Percentiles rank a stretch among this genome's conserved stretches.
Conservation (phyloP, 139 green algal species). For the Chlamydomonas sp. region DNA sequence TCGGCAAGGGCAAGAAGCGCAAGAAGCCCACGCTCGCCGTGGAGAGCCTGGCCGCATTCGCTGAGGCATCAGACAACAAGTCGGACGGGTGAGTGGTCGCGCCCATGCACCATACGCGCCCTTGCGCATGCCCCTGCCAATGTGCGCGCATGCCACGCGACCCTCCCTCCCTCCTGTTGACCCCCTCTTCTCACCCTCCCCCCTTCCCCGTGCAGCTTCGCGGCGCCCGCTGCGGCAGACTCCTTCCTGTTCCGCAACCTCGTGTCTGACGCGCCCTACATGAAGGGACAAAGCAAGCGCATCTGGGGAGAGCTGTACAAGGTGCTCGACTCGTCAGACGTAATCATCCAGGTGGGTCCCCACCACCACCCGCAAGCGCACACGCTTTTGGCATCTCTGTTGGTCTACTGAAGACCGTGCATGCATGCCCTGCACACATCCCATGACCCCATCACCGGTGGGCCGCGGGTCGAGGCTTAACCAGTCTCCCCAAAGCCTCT, state of each 20-base stretch:
- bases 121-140: no score
- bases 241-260: no score
- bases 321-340: slow-evolving; percentile 91
- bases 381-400: neutral
- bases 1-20: slow-evolving; percentile 67
- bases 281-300: slow-evolving; percentile 90
- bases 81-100: slow-evolving; percentile 18
- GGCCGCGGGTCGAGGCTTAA: slow-evolving; percentile 13
- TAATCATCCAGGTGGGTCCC: slow-evolving; percentile 89
- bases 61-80: slow-evolving; percentile 9
- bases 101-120: neutral
- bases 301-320: slow-evolving; percentile 99
- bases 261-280: neutral
- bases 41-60: slow-evolving; percentile 61
- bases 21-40: slow-evolving; percentile 78
- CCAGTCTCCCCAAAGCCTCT: slow-evolving; percentile 15
- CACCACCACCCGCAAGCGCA: no score
- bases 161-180: no score
- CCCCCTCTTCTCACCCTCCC: no score
- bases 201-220: no score
- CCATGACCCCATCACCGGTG: neutral
- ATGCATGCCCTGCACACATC: neutral
- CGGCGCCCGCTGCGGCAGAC: no score
- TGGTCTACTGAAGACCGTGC: no score
- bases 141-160: no score